A percentile compares a stretch with the other conserved stretches of the same genome.
Evolutionary conservation across 257 asterid species (phyloP).

Genomic region (Datura wrightii): DNA sequence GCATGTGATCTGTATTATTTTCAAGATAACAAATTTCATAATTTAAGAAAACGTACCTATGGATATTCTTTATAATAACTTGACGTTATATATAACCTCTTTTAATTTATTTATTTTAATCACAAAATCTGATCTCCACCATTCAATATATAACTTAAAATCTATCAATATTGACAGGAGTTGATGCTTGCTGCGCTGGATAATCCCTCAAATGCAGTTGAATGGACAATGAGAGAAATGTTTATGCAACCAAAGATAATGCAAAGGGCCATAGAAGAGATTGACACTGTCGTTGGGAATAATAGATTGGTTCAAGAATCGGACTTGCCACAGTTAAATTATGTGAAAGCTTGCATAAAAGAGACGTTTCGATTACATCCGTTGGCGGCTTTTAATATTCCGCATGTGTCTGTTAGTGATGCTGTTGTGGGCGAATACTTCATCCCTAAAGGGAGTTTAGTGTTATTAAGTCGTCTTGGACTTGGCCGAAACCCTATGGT

Average conservation of each 20-base stretch:
- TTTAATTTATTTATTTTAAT: too few relatives aligned
- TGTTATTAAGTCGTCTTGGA: constrained; percentile 42
- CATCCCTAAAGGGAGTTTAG: constrained; percentile 46
- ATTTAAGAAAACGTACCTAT: too few relatives aligned
- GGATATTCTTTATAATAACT: too few relatives aligned
- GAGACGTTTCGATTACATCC: constrained; percentile 49
- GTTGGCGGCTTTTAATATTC: constrained; percentile 34
- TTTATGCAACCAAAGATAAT: constrained; percentile 38
- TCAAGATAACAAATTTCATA: too few relatives aligned
- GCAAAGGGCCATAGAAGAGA: constrained; percentile 30
- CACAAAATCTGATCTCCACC: too few relatives aligned
- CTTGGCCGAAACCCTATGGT: constrained; percentile 48
- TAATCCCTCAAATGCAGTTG: constrained; percentile 40
- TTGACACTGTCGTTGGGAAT: constrained; percentile 38
- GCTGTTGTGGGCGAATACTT: constrained; percentile 42
- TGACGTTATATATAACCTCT: too few relatives aligned
- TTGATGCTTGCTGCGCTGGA: constrained; percentile 35
- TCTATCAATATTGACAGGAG: constrained; percentile 32
- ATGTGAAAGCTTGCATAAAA: constrained; percentile 42
- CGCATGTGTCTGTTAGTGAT: constrained; percentile 39
- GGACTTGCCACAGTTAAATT: constrained; percentile 41
- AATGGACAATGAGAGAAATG: constrained; percentile 47
- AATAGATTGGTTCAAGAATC: constrained; percentile 42
- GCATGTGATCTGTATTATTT: too few relatives aligned
- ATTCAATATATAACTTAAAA: too few relatives aligned